Conservation (phyloP, 306 rosid species). For the Hippophae gyantsensis region DNA sequence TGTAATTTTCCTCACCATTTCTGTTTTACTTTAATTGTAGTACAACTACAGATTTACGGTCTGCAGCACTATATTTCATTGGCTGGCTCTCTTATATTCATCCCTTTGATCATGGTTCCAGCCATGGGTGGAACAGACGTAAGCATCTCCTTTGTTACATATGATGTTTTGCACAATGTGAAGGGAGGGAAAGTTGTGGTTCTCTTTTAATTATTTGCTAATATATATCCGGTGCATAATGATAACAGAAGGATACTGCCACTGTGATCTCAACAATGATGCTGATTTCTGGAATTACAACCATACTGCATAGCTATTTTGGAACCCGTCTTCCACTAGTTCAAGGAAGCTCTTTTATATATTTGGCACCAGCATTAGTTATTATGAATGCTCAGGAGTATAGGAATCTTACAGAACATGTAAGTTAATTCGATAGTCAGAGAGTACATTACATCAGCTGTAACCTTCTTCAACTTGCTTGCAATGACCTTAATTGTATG, state of each 20-base stretch:
- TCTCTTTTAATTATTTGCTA: constrained; percentile 6
- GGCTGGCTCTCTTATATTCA: constrained; percentile 79
- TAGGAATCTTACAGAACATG: constrained; percentile 77
- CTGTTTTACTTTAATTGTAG: constrained; percentile 39
- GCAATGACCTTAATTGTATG: constrained; percentile 6
- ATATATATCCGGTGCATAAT: constrained; percentile 13
- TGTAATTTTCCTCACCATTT: constrained; percentile 14
- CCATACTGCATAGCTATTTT: constrained; percentile 69
- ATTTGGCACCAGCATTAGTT: constrained; percentile 80
- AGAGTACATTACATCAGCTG: constrained; percentile 3
- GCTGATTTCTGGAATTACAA: constrained; percentile 78
- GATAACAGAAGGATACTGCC: constrained; percentile 73
- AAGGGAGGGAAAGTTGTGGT: background rate
- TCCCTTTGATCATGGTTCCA: constrained; percentile 69
- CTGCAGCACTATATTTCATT: constrained; percentile 84
- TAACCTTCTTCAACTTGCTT: constrained; percentile 14
- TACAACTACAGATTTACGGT: constrained; percentile 58
- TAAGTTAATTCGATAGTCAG: constrained; percentile 28
- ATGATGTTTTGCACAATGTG: constrained; percentile 16
- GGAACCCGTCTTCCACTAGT: constrained; percentile 92
- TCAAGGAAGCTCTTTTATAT: constrained; percentile 95
- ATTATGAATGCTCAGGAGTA: constrained; percentile 72
- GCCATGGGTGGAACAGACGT: constrained; percentile 84
- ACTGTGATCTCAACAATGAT: constrained; percentile 80
- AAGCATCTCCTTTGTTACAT: constrained; percentile 26